Conservation (phyloP, 179 eudicot genomes). For the Silene coronaria region DNA sequence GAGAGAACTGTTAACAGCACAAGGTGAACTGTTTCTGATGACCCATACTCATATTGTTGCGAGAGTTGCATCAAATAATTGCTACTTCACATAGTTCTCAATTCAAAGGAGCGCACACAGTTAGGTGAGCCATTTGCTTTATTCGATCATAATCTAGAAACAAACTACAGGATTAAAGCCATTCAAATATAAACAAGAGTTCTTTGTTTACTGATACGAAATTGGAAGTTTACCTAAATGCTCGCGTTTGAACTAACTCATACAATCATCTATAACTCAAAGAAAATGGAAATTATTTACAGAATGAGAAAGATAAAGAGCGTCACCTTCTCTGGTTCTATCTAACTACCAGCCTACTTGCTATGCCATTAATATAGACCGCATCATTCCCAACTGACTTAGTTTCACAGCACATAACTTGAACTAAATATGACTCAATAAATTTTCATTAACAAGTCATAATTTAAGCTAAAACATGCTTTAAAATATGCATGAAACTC, state of each 20-base stretch:
- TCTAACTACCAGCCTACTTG: background rate
- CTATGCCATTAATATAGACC: background rate
- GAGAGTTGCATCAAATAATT: too few relatives aligned
- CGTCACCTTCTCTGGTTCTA: background rate
- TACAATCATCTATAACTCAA: background rate
- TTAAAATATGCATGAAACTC: background rate
- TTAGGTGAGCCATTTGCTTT: too few relatives aligned
- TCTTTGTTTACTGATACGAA: background rate
- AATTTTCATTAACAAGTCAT: background rate
- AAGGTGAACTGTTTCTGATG: background rate
- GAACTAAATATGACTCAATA: background rate
- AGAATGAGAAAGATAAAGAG: background rate
- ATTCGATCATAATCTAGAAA: too few relatives aligned
- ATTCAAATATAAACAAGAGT: background rate
- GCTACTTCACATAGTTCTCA: too few relatives aligned
- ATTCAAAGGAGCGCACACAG: too few relatives aligned
- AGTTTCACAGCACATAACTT: background rate
- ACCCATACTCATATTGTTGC: too few relatives aligned
- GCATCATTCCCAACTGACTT: background rate
- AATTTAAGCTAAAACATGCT: background rate
- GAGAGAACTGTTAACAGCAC: background rate
- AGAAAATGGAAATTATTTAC: background rate
- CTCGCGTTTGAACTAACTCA: background rate
- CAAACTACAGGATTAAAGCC: background rate
- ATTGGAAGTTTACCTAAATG: background rate